phyloP scores from a whole-genome alignment of 108 stramenopile genomes.

The Parmales sp. region DNA sequence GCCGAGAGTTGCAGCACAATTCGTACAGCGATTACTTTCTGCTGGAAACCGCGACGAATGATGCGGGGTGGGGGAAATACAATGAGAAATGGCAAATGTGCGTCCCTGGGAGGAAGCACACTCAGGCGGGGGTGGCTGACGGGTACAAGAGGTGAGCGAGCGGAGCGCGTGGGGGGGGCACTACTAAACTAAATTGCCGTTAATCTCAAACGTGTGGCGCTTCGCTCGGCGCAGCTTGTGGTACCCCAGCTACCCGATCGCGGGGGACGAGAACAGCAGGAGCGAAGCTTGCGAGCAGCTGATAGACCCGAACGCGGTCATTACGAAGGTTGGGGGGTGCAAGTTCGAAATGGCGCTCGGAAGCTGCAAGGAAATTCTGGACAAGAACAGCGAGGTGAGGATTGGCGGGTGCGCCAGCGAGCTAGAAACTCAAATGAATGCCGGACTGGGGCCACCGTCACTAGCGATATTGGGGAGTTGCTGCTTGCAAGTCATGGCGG shows the following conservation, averaged over 20 bases:
- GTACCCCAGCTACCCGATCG: slow-evolving; percentile 11
- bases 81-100: too few species aligned
- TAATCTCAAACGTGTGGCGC: background rate
- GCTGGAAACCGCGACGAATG: slow-evolving; percentile 5
- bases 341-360: slow-evolving; percentile 30
- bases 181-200: background rate
- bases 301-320: slow-evolving; percentile 22
- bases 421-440: background rate
- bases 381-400: background rate
- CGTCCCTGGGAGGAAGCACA: too few species aligned
- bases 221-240: slow-evolving; percentile 16
- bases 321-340: slow-evolving; percentile 24
- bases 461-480: background rate
- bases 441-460: background rate
- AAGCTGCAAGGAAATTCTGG: slow-evolving; percentile 17
- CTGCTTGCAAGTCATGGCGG: background rate
- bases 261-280: background rate
- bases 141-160: too few species aligned
- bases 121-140: too few species aligned
- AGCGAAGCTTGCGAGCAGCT: slow-evolving; percentile 21
- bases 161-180: background rate
- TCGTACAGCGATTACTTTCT: background rate
- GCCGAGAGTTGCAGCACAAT: background rate
- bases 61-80: slow-evolving; percentile 12
- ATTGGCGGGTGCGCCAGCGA: background rate